Conservation (phyloP, 495 filamentous ascomycete species). For the Trichoderma virens region DNA sequence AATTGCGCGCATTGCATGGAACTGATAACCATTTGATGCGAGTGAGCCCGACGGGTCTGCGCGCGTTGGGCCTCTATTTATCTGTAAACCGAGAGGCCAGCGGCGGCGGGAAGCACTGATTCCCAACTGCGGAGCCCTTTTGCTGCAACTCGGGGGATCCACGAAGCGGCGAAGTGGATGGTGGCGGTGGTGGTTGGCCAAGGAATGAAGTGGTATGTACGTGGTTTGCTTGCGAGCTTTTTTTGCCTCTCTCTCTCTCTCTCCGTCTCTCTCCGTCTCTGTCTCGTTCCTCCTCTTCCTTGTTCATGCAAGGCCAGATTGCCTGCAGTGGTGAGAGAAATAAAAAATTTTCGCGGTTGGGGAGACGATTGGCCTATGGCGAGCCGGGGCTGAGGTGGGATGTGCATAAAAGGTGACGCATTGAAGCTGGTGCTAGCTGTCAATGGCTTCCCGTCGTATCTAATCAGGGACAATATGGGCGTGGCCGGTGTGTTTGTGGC, state of each 20-base stretch:
- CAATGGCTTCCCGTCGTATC: too few species aligned
- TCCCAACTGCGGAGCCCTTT: conserved; percentile 6
- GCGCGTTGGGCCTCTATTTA: not conserved
- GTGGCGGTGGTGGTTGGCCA: not conserved
- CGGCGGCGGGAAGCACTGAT: not conserved
- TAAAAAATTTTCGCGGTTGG: not conserved
- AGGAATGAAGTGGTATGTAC: not conserved
- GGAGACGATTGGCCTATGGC: not conserved
- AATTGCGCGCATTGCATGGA: conserved; percentile 4
- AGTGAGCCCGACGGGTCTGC: not conserved
- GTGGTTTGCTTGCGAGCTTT: not conserved
- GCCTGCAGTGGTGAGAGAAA: not conserved
- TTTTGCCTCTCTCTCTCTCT: not conserved
- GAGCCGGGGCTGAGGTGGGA: not conserved
- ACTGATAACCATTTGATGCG: not conserved
- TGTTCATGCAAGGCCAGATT: not conserved
- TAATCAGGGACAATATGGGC: too few species aligned
- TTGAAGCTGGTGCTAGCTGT: not conserved
- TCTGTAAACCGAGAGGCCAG: not conserved
- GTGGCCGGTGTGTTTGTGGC: too few species aligned
- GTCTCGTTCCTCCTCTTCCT: not conserved
- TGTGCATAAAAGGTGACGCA: not conserved
- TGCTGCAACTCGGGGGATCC: not conserved
- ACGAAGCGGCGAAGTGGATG: not conserved
- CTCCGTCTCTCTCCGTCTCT: not conserved